phyloP scores from a whole-genome alignment of 2,329 filamentous ascomycete genomes.

The Alternaria infectoria region DNA sequence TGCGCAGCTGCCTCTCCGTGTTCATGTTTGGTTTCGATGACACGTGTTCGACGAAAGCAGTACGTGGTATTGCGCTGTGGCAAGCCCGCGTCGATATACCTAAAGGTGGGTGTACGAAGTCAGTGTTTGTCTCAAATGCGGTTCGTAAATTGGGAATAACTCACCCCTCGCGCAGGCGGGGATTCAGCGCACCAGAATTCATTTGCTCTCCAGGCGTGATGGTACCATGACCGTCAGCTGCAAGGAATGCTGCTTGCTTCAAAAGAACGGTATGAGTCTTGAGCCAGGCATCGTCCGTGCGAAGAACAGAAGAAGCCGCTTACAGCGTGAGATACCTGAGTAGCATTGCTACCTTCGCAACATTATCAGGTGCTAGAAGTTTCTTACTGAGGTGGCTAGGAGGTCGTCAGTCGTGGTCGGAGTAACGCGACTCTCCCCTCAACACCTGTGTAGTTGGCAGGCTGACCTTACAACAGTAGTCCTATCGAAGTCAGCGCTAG shows the following conservation, averaged over 20 bases:
- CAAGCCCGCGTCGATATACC: neutral
- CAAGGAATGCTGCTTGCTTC: neutral
- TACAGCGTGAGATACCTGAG: fast-evolving
- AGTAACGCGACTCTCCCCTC: neutral
- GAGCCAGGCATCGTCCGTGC: neutral
- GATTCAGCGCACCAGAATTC: neutral
- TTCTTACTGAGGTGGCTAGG: neutral
- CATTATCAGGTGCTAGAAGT: neutral
- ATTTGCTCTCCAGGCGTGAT: neutral
- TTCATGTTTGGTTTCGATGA: neutral
- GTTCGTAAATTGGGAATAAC: no score
- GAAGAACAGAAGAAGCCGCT: neutral
- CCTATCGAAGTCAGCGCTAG: fast-evolving
- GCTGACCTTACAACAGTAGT: neutral
- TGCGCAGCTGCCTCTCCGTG: neutral
- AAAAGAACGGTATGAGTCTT: fast-evolving
- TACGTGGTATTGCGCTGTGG: neutral
- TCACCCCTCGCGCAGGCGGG: neutral
- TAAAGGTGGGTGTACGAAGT: no score
- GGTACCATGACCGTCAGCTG: neutral
- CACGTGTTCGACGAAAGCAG: neutral
- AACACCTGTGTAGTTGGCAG: neutral
- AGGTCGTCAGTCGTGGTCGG: neutral
- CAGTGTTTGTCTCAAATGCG: no score
- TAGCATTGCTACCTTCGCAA: neutral